Percentiles rank a stretch among this genome's conserved stretches.
Evolutionary conservation across 306 rosid genomes (phyloP).

Genomic region (Quercus alba): DNA sequence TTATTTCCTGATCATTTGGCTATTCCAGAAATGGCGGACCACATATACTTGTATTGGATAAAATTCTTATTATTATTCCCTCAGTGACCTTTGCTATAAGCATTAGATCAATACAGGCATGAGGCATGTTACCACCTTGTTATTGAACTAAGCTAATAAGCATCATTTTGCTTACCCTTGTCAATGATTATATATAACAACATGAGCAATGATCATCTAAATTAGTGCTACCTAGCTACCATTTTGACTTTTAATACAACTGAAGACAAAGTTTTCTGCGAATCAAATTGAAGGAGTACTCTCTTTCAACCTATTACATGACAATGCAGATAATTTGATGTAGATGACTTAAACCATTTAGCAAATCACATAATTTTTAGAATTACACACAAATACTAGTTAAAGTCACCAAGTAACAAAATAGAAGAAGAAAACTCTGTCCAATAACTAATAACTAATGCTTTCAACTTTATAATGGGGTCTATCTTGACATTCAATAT

Average conservation of each 20-base stretch:
- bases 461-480: too few relatives aligned
- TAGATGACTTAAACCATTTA: too few relatives aligned
- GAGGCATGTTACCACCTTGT: not conserved
- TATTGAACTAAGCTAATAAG: not conserved
- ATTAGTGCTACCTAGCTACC: not conserved
- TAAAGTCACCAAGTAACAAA: too few relatives aligned
- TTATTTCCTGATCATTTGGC: constrained; percentile 38
- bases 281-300: too few relatives aligned
- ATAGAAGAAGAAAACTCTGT: too few relatives aligned
- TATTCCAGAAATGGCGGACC: not conserved
- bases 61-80: not conserved
- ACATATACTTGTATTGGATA: not conserved
- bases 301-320: too few relatives aligned
- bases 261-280: too few relatives aligned
- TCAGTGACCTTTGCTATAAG: not conserved
- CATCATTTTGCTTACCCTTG: not conserved
- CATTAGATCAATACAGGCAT: not conserved
- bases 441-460: too few relatives aligned
- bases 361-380: too few relatives aligned
- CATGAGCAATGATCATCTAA: not conserved
- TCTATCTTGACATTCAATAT: too few relatives aligned
- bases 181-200: not conserved
- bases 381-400: too few relatives aligned
- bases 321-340: too few relatives aligned
- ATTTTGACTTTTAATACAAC: not conserved